Percentiles rank a stretch among this genome's conserved stretches.
phyloP scores from a whole-genome alignment of 1,284 basidiomycete genomes.

The Mycena citricolor region DNA sequence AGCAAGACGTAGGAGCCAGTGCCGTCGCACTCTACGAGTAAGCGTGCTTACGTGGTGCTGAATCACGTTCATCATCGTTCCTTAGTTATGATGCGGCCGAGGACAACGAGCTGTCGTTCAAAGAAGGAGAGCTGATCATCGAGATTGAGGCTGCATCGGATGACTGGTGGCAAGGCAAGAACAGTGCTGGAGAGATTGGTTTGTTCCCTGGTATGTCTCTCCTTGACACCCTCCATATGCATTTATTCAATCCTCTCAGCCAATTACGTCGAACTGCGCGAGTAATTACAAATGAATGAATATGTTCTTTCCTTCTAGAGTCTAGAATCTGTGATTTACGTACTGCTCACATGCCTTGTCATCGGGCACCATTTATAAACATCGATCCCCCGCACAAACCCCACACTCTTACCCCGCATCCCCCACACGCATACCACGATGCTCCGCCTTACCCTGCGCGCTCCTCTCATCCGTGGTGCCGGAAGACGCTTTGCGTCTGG shows the following conservation, averaged over 20 bases:
- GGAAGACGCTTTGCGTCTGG: constrained; percentile 21
- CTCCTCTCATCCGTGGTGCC: too few species aligned
- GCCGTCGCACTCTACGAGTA: constrained; percentile 80
- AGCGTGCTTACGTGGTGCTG: constrained; percentile 29
- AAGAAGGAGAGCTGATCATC: constrained; percentile 75
- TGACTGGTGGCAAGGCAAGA: constrained; percentile 88
- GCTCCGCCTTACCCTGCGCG: too few species aligned
- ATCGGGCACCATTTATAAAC: too few species aligned
- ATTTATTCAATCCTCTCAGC: constrained; percentile 34
- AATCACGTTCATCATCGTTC: background rate
- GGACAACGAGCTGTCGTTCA: constrained; percentile 87
- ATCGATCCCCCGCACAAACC: too few species aligned
- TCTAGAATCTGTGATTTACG: too few species aligned
- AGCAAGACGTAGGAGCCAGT: constrained; percentile 53
- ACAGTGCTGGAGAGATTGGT: constrained; percentile 61
- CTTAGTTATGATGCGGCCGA: constrained; percentile 81
- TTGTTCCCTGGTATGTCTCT: constrained; percentile 77
- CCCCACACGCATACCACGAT: too few species aligned
- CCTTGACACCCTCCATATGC: constrained; percentile 1
- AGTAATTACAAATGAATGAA: constrained; percentile 30
- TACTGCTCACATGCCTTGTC: too few species aligned
- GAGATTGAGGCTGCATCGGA: constrained; percentile 74
- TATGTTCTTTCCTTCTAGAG: too few species aligned
- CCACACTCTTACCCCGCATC: too few species aligned
- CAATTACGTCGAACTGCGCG: constrained; percentile 62